Evolutionary conservation across 805 yeast genomes (phyloP), one percentile per base, ranked within the genome.

Genomic region (Candida koratica): DNA sequence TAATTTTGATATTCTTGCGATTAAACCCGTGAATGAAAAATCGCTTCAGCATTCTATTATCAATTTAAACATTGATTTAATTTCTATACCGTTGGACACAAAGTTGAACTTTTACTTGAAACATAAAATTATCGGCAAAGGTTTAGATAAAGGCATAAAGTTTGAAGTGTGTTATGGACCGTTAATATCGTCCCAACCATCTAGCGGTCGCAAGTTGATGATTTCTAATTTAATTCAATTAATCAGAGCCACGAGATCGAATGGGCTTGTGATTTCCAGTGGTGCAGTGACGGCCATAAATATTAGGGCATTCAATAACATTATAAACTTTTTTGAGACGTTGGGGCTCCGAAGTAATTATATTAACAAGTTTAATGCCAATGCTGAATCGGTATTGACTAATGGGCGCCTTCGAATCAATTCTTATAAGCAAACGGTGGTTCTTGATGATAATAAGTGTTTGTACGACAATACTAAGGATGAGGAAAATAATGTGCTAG

Each of bases 121-220:
- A 48, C 96, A 88, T 61, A 87, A 88, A 49, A 77, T 86, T 1
- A 70, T 87, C 6, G 84, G 96, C 28, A 78, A 87, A 27, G 96
- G 95, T 1, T 69, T 85, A 3, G 81, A 81, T 13, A 74, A 87
- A 34, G 97, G 97, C 2, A 73, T 87, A 17, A 77, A 78, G 46
- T 74, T 93, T 44, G 98, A 93, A 54, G 71, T 93, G 6, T 71
- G 77, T 30, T 90, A 90, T 58, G 55, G 73, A 6, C 65, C 75
- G 20, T 67, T 79, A 28, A 58, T 83, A 24, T 58, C 63, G 4
- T 71, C 60, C 8, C 18, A 49, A 5, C 30, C 48, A n/a, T 37
- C 34, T 22, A 47, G 45, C 7, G 55, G 44, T 39, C 69, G 90
- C 43, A 69, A 80, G 26, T 76, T 75, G 36, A 77, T 84, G 43